Evolutionary conservation across 805 yeast species (phyloP).

Genomic region (Nakazawaea anatomiae): DNA sequence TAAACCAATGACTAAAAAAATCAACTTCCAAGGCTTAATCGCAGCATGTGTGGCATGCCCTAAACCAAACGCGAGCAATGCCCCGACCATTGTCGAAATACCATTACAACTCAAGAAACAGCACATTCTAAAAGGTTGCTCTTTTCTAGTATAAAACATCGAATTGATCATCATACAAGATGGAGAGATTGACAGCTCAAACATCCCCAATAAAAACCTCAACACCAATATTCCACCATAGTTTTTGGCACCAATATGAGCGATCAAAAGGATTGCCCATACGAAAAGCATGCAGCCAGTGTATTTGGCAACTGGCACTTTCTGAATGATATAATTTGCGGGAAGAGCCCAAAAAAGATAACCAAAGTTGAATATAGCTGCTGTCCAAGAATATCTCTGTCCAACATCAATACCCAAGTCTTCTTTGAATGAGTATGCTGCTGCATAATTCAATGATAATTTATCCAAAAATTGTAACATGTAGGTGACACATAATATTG

Average conservation of each 20-base stretch:
- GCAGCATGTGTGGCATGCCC: conserved; percentile 21
- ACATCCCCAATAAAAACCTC: conserved; percentile 44
- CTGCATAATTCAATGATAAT: conserved; percentile 42
- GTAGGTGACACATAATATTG: conserved; percentile 43
- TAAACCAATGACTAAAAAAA: conserved; percentile 51
- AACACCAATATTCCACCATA: conserved; percentile 41
- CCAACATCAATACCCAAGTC: conserved; percentile 39
- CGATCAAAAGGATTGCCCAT: conserved; percentile 45
- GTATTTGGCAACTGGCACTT: conserved; percentile 29
- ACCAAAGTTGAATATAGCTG: conserved; percentile 58
- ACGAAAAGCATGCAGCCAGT: conserved; percentile 28
- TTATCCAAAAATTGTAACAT: conserved; percentile 59
- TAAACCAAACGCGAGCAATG: conserved; percentile 23
- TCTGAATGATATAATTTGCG: conserved; percentile 29
- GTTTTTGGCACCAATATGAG: conserved; percentile 39
- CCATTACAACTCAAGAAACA: conserved; percentile 20
- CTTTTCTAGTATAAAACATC: conserved; percentile 27
- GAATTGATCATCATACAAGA: conserved; percentile 28
- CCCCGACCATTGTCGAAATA: conserved; percentile 23
- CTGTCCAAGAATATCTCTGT: conserved; percentile 44
- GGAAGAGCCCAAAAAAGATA: conserved; percentile 56
- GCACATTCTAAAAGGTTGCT: conserved; percentile 26
- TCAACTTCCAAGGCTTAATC: conserved; percentile 52
- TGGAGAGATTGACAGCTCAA: conserved; percentile 30
- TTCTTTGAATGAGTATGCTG: conserved; percentile 43